Conservation (phyloP, 129 eudicot species). For the Pittosporum tobira region DNA sequence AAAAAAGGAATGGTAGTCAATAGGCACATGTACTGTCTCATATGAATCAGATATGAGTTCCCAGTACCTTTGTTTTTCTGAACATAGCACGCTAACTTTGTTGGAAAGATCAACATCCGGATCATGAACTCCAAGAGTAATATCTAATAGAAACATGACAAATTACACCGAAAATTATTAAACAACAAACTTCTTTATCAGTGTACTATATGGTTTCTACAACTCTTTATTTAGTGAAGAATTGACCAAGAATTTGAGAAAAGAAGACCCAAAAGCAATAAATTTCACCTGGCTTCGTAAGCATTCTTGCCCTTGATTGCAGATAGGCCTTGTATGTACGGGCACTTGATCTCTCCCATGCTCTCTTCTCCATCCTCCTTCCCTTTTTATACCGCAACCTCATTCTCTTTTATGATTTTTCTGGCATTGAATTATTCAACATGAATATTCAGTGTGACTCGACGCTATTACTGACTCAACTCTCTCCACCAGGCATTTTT, state of each 20-base stretch:
- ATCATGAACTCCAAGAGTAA: neutral
- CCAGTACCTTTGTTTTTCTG: constrained; percentile 6
- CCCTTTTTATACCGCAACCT: neutral
- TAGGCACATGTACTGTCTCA: neutral
- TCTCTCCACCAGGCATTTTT: neutral
- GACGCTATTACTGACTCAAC: neutral
- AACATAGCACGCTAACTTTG: constrained; percentile 6
- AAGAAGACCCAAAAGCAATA: neutral
- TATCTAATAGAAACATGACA: neutral
- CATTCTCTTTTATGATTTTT: neutral
- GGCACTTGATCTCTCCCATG: constrained; percentile 13
- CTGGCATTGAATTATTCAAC: neutral
- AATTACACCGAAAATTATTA: neutral
- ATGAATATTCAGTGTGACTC: neutral
- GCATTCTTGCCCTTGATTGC: constrained; percentile 2
- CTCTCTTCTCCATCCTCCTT: neutral
- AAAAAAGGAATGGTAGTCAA: neutral
- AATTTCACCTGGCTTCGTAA: constrained; percentile 14
- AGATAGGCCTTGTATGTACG: constrained; percentile 18
- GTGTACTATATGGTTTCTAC: neutral
- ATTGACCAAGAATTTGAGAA: neutral
- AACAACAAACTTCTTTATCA: neutral
- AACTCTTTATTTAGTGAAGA: too few species aligned
- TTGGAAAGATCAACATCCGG: constrained; percentile 1
- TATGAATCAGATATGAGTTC: neutral